Evolutionary conservation across 225 moss, liverwort and hornwort genomes (phyloP).

Genomic region (Polytrichum commune): DNA sequence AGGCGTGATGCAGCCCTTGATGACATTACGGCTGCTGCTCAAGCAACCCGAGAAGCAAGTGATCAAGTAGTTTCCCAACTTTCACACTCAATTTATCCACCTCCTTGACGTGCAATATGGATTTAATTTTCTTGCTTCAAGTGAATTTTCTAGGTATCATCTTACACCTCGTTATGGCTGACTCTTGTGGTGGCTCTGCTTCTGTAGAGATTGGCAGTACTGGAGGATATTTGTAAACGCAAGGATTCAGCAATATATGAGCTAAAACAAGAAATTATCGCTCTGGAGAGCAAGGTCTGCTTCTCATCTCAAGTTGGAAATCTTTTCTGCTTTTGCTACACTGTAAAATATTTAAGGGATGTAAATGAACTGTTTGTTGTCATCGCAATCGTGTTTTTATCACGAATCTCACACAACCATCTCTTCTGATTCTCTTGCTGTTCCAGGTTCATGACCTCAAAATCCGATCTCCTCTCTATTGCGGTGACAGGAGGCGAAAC

Average conservation of each 20-base stretch:
- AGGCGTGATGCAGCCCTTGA: conserved; percentile 51
- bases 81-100: neutral
- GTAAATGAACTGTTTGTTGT: neutral
- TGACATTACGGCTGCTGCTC: conserved; percentile 59
- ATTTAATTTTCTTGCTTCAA: no score
- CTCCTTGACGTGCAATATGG: neutral
- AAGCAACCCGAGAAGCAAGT: conserved; percentile 60
- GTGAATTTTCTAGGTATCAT: no score
- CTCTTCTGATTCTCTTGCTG: conserved; percentile 2
- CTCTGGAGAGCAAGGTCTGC: conserved; percentile 54
- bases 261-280: conserved; percentile 53
- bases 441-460: conserved; percentile 59
- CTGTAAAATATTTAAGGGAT: neutral
- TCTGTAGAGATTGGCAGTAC: conserved; percentile 52
- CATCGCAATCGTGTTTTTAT: neutral
- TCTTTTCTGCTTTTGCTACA: neutral
- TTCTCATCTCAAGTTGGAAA: neutral
- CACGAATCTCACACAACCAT: neutral
- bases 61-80: conserved; percentile 30
- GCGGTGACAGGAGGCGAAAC: conserved; percentile 23
- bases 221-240: conserved; percentile 61
- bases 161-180: neutral
- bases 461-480: conserved; percentile 55
- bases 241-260: conserved; percentile 63
- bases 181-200: neutral